Percentiles rank a stretch among this genome's conserved stretches.
phyloP scores from a whole-genome alignment of 2,329 filamentous ascomycete species.

The Exophiala calicioides region DNA sequence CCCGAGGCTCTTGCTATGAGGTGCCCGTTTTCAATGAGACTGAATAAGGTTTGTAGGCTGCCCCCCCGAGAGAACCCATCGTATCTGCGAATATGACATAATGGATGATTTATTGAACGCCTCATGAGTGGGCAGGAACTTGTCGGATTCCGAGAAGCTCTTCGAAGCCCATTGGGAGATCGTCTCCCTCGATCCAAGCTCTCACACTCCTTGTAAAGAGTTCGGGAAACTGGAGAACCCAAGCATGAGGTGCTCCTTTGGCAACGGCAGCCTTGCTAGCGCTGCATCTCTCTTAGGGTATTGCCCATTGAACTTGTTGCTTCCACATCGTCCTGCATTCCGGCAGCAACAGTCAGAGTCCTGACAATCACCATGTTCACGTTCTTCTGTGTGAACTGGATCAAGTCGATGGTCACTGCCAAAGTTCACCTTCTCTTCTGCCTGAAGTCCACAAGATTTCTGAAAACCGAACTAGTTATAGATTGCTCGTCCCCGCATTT shows the following conservation, averaged over 20 bases:
- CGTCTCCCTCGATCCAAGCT: constrained; percentile 2
- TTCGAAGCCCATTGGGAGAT: background rate
- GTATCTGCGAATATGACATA: too few species aligned
- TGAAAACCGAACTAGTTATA: constrained; percentile 1
- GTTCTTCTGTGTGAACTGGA: constrained; percentile 6
- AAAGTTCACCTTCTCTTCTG: constrained; percentile 5
- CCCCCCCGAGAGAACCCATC: too few species aligned
- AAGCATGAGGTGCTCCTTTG: constrained; percentile 4
- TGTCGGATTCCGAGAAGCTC: background rate
- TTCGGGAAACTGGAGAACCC: constrained; percentile 6
- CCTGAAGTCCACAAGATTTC: background rate
- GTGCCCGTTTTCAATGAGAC: too few species aligned
- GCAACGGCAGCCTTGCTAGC: constrained; percentile 8
- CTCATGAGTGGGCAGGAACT: too few species aligned
- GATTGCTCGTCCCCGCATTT: background rate
- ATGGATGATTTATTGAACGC: too few species aligned
- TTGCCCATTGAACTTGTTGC: constrained; percentile 7
- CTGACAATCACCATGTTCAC: constrained; percentile 2
- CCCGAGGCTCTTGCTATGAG: too few species aligned
- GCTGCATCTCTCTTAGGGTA: background rate
- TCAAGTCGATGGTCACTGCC: background rate
- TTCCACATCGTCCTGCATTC: constrained; percentile 5
- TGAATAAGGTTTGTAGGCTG: too few species aligned
- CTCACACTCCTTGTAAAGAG: constrained; percentile 6
- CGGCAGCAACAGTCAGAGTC: constrained; percentile 7